A percentile compares a stretch with the other conserved stretches of the same genome.
phyloP scores from a whole-genome alignment of 2,329 filamentous ascomycete species.

The Zopfia rhizophila region DNA sequence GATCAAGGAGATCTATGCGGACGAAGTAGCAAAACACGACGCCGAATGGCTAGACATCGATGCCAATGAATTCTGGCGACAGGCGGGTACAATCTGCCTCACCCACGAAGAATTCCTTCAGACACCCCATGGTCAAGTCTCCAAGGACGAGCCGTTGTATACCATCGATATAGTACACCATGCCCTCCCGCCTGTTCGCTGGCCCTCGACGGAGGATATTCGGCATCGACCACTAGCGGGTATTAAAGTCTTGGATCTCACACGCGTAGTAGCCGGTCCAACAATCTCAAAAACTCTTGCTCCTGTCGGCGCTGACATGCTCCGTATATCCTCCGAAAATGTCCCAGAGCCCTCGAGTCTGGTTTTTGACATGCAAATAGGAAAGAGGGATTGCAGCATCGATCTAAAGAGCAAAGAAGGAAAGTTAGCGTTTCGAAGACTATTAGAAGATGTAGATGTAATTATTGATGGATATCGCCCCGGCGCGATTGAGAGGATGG shows the following conservation, averaged over 20 bases:
- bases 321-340: conserved; percentile 53
- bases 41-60: no score
- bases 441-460: conserved; percentile 61
- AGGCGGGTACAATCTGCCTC: conserved; percentile 44
- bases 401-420: conserved; percentile 54
- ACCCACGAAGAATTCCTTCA: conserved; percentile 40
- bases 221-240: conserved; percentile 53
- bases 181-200: background rate
- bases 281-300: conserved; percentile 50
- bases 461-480: conserved; percentile 64
- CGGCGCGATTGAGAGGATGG: conserved; percentile 55
- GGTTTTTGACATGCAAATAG: conserved; percentile 54
- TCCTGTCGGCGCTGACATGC: conserved; percentile 55
- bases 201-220: background rate
- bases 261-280: conserved; percentile 55
- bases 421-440: no score
- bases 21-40: no score
- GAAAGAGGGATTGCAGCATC: conserved; percentile 55
- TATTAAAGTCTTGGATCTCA: conserved; percentile 47
- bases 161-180: no score
- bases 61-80: no score
- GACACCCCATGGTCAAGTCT: conserved; percentile 47
- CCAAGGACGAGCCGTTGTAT: conserved; percentile 35
- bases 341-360: conserved; percentile 46
- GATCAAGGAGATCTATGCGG: no score